Percentiles rank a stretch among this genome's conserved stretches.
Conservation (phyloP, 2,329 filamentous ascomycete genomes). For the Tolypocladium endophyticum region DNA sequence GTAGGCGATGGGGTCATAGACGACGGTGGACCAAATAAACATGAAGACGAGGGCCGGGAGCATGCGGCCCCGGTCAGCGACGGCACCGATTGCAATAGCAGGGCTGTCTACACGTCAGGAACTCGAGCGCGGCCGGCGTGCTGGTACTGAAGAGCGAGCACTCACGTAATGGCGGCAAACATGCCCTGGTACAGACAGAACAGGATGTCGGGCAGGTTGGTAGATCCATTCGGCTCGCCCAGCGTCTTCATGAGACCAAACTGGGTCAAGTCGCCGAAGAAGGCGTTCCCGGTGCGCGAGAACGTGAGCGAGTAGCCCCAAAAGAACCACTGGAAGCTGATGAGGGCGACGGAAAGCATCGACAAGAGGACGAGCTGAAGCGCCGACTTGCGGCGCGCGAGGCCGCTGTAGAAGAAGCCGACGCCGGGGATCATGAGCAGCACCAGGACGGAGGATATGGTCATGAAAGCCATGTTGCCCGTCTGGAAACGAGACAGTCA, state of each 20-base stretch:
- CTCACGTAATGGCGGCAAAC: conserved; percentile 82
- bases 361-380: conserved; percentile 78
- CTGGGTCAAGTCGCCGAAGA: conserved; percentile 71
- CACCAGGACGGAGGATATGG: conserved; percentile 67
- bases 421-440: conserved; percentile 90
- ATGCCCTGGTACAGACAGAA: conserved; percentile 84
- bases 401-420: conserved; percentile 89
- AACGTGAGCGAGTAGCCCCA: conserved; percentile 87
- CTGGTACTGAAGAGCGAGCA: conserved; percentile 5
- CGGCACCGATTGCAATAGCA: conserved; percentile 48
- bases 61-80: conserved; percentile 50
- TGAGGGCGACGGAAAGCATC: conserved; percentile 68
- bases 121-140: background rate
- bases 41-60: conserved; percentile 55
- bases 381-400: conserved; percentile 81
- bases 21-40: conserved; percentile 61
- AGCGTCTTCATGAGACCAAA: conserved; percentile 73
- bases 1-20: conserved; percentile 65
- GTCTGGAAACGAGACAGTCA: conserved; percentile 36
- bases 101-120: conserved; percentile 21
- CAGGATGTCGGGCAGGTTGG: conserved; percentile 66
- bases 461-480: conserved; percentile 75
- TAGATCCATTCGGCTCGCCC: conserved; percentile 61
- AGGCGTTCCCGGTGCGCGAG: conserved; percentile 66
- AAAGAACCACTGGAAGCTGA: conserved; percentile 91